These are phyloP conservation scores for Geum urbanum DNA, from an alignment of 306 rosid species.

Conservation along the genomic window DNA sequence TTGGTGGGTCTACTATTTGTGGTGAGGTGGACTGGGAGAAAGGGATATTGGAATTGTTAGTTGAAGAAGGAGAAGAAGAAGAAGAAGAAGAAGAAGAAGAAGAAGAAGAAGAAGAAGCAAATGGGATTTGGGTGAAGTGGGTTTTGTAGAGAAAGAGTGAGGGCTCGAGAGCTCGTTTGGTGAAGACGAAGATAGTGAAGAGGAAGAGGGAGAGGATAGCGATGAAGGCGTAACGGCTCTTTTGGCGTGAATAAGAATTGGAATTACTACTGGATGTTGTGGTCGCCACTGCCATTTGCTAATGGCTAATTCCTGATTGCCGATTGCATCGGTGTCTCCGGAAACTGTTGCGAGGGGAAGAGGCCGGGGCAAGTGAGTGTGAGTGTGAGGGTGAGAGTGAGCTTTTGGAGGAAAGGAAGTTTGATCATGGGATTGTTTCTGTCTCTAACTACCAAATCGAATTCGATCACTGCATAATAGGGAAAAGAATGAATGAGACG, in stretches of 20 bases:
- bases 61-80: neutral
- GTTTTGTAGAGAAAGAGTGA: slow-evolving; percentile 42
- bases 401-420: neutral
- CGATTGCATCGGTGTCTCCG: neutral
- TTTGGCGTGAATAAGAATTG: slow-evolving; percentile 17
- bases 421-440: too few relatives aligned
- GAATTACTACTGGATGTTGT: slow-evolving; percentile 8
- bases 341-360: neutral
- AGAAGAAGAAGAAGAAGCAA: slow-evolving; percentile 30
- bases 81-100: slow-evolving; percentile 24
- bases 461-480: too few relatives aligned
- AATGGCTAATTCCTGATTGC: neutral
- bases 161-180: slow-evolving; percentile 41
- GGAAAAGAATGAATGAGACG: too few relatives aligned
- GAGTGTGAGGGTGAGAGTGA: neutral
- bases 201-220: slow-evolving; percentile 43
- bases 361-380: neutral
- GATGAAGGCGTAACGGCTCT: slow-evolving; percentile 35
- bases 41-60: too few relatives aligned
- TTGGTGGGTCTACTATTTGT: slow-evolving; percentile 1
- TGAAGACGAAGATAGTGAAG: slow-evolving; percentile 42
- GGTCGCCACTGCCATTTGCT: neutral
- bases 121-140: slow-evolving; percentile 40
- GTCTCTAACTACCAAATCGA: too few relatives aligned
- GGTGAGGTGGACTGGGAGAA: slow-evolving; percentile 13